Conservation (phyloP, 2,329 filamentous ascomycete genomes). For the Alternaria incomplexa region DNA sequence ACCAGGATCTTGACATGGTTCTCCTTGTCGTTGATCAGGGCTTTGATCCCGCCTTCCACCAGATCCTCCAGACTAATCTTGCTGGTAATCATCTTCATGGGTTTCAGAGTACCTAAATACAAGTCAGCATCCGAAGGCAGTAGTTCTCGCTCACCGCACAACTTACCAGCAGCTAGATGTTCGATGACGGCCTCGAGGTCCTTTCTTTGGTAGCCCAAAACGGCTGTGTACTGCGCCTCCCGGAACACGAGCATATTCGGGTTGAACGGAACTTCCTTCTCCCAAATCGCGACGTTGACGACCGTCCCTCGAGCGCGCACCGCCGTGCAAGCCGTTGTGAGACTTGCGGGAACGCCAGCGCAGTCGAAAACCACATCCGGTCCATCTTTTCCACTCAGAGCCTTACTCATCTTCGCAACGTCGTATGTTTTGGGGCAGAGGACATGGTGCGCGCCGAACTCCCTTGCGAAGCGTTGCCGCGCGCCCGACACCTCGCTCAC, state of each 20-base stretch:
- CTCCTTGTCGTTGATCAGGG: constrained; percentile 65
- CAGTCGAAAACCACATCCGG: constrained; percentile 68
- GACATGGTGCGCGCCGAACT: constrained; percentile 63
- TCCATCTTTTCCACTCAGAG: constrained; percentile 58
- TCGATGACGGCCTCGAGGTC: constrained; percentile 66
- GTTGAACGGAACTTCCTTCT: constrained; percentile 60
- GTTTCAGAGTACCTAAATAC: constrained; percentile 56
- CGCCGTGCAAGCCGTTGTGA: constrained; percentile 53
- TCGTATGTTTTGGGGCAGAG: constrained; percentile 61
- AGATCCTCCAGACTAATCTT: constrained; percentile 63
- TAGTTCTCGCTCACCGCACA: not conserved
- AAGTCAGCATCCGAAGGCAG: not conserved
- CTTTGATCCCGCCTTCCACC: constrained; percentile 63
- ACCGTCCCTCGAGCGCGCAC: constrained; percentile 63
- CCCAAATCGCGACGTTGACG: constrained; percentile 71
- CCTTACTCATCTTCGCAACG: constrained; percentile 53
- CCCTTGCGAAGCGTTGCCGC: constrained; percentile 58
- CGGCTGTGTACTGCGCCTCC: constrained; percentile 60
- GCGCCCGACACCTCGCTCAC: constrained; percentile 61
- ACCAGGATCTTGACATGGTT: constrained; percentile 69
- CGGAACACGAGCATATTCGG: constrained; percentile 61
- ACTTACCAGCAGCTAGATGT: constrained; percentile 50
- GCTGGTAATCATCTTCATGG: constrained; percentile 66
- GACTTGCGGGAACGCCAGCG: constrained; percentile 62
- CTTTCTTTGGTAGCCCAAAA: constrained; percentile 57